Evolutionary conservation across 2,329 filamentous ascomycete species (phyloP), one percentile per base, ranked within the genome.

Genomic region (Septoria petroselini): DNA sequence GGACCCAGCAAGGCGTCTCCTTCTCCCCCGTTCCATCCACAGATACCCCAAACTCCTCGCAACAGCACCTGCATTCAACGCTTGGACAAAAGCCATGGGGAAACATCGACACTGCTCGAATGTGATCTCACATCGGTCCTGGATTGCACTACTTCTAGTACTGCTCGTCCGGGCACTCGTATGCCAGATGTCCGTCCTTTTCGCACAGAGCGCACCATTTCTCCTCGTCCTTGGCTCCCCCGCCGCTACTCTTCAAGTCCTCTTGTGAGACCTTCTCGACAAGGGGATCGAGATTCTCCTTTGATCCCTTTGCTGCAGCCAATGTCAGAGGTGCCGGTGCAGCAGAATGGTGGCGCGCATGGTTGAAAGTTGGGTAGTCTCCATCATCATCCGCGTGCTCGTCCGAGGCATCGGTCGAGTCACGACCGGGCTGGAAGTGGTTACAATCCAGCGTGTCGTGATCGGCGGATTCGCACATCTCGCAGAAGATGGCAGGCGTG

Each of bases 161-260:
- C 58, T 67, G 64, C 58, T 69, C 67, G 54, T 69, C 64, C 18
- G 68, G 67, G 51, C 68, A 70, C 50, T 70, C 66, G 49, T 65
- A 69, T 14, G 91, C 96, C 70, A 96, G 88, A 68, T 98, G 93
- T 11, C 93, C 93, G 64, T 98, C 93, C 55, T 88, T 83, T 75
- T 98, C 93, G 68, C 93, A 98, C 37, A 97, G 76, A 12, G 93
- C 93, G 70, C 93, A 98, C 93, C 93, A 98, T 72, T 95, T 96
- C 47, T 84, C 81, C 63, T 97, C 89, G 12, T 65, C 65, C 15
- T 65, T 62, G 7, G 57, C 58, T 12, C 58, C 62, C 12, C 37
- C 42, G 14, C 23, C 23, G 1, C 12, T 14, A 9, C 12, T 38
- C 43, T 17, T 34, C 5, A 9, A 62, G 66, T 58, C 68, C 69